phyloP scores from a whole-genome alignment of 2,329 filamentous ascomycete species.

The Epichloe bromicola region DNA sequence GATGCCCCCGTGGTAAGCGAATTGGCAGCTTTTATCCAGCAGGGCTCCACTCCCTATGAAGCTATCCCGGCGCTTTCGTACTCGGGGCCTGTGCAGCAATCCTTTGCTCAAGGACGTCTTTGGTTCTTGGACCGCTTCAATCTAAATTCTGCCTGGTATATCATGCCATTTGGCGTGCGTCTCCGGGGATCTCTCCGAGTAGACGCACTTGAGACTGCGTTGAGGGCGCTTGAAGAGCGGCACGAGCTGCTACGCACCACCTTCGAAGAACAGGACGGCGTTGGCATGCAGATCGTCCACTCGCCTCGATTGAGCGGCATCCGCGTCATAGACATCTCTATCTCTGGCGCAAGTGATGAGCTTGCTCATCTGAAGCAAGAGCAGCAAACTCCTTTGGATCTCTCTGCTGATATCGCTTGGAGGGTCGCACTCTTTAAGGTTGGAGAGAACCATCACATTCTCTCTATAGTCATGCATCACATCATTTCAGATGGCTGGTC shows the following conservation, averaged over 20 bases:
- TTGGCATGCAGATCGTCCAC: not conserved
- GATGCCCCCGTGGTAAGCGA: too few species aligned
- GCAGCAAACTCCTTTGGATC: not conserved
- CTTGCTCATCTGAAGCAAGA: not conserved
- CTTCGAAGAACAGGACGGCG: not conserved
- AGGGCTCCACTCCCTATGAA: too few species aligned
- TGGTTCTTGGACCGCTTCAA: slow-evolving; percentile 7
- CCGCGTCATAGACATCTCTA: too few species aligned
- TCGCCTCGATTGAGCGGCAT: not conserved
- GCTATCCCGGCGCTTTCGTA: too few species aligned
- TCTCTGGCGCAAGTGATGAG: not conserved
- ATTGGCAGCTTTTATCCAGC: too few species aligned
- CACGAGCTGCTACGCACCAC: too few species aligned
- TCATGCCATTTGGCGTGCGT: slow-evolving; percentile 4
- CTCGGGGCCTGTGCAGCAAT: too few species aligned
- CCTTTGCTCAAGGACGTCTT: too few species aligned
- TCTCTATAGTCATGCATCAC: slow-evolving; percentile 10
- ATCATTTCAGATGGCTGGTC: slow-evolving; percentile 9
- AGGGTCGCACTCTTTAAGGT: not conserved
- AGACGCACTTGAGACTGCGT: slow-evolving; percentile 1
- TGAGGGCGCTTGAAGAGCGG: slow-evolving; percentile 1
- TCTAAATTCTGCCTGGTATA: slow-evolving; percentile 3
- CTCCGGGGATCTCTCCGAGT: not conserved
- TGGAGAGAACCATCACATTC: not conserved
- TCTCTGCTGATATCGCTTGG: not conserved